Evolutionary conservation across 2,329 filamentous ascomycete species (phyloP), one percentile per base, ranked within the genome.

Genomic region (Fusarium virguliforme): DNA sequence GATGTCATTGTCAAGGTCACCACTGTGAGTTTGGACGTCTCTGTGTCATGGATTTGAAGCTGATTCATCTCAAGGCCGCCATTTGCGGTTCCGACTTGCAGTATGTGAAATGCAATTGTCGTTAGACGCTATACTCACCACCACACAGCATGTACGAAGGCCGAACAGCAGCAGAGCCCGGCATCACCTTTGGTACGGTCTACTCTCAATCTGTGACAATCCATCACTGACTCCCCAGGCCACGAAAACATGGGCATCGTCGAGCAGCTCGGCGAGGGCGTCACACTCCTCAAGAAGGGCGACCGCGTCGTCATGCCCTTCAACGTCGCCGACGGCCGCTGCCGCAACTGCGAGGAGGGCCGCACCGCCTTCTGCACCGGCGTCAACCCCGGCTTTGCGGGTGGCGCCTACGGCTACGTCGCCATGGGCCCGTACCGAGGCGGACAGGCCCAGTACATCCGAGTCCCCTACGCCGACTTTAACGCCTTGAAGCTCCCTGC

Each of bases 391-490:
- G 71, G 81, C 8, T 78, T 84, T 74, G 76, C 81, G 51, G 74
- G 79, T 63, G 74, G 81, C 64, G 75, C 80, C 35, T 78, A 82
- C 18, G 75, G 89, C 6, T 89, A 91, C 72, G 89, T 91, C n/a
- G 82, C 86, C 10, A 48, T 48, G 43, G 43, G 43, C 5, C 43
- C 43, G 10, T 48, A 48, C 5, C 43, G 43, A 7, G 82, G 82
- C 58, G 81, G 87, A 13, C 88, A 91, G 75, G 90, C 89, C 3
- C 88, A 92, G 75, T 92, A 89, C 64, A 80, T 92, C 18, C 84
- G 89, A 4, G 87, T 92, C 2, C 90, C 90, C 0, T 91, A 88
- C 63, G 90, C 90, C 1, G 90, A 92, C 74, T 91, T 91, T 80
- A 92, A 92, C 65, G 87, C 87, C 6, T 78, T 92, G 34, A 86